These are phyloP conservation scores for Pelargonium fulgidum DNA, from an alignment of 441 rosid genomes.

Conservation along the genomic window DNA sequence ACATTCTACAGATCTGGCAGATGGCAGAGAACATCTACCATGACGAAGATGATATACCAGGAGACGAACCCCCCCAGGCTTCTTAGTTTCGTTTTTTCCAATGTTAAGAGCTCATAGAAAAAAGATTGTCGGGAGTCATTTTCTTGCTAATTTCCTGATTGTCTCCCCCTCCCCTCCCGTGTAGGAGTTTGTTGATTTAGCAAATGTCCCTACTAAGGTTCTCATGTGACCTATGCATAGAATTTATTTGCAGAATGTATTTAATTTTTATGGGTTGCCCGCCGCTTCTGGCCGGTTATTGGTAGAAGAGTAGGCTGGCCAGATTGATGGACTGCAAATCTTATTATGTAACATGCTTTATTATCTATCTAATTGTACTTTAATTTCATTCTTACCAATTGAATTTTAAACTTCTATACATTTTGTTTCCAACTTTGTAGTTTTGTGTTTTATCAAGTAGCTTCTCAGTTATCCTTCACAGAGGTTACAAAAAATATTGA, in stretches of 20 bases:
- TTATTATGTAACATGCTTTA: background rate
- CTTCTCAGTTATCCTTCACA: background rate
- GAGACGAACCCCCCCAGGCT: slow-evolving; percentile 60
- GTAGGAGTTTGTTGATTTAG: no score
- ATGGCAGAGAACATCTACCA: slow-evolving; percentile 97
- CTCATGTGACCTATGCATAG: no score
- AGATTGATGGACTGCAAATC: background rate
- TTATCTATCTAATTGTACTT: background rate
- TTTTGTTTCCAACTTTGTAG: no score
- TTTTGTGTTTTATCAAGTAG: no score
- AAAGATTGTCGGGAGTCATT: background rate
- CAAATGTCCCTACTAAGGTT: no score
- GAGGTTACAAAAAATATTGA: background rate
- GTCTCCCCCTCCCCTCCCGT: no score
- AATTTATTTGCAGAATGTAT: no score
- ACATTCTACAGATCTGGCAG: slow-evolving; percentile 98
- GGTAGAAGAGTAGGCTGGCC: background rate
- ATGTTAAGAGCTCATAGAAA: background rate
- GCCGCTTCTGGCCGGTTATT: background rate
- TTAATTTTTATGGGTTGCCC: no score
- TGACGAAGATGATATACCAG: slow-evolving; percentile 85
- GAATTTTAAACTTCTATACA: no score
- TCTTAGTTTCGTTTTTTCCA: slow-evolving; percentile 5
- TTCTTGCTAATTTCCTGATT: background rate
- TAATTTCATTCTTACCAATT: background rate